Conservation (phyloP, 139 green algal species). For the Zygnema cylindricum region DNA sequence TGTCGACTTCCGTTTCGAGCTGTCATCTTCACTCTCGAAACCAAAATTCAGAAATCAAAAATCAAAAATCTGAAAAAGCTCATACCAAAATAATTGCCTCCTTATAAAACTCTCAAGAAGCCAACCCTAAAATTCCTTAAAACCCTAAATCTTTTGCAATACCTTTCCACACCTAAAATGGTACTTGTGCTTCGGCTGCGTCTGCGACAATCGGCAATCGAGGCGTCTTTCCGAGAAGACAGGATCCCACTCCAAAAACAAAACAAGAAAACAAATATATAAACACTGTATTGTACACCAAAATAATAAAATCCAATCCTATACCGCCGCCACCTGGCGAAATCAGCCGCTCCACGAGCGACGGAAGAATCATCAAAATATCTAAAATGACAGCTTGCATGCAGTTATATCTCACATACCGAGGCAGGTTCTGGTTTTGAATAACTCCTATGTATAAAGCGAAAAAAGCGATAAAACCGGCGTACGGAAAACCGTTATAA, state of each 20-base stretch:
- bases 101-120: background rate
- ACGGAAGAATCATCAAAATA: slow-evolving; percentile 65
- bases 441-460: slow-evolving; percentile 56
- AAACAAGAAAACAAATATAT: slow-evolving; percentile 57
- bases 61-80: background rate
- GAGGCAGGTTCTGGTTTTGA: slow-evolving; percentile 58
- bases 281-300: slow-evolving; percentile 63
- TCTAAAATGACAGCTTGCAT: slow-evolving; percentile 69
- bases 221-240: slow-evolving; percentile 52
- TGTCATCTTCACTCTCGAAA: background rate
- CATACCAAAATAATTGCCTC: background rate
- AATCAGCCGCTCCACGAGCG: slow-evolving; percentile 47
- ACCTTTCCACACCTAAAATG: slow-evolving; percentile 12
- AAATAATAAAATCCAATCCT: slow-evolving; percentile 36
- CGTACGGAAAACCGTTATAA: slow-evolving; percentile 45
- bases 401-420: slow-evolving; percentile 66
- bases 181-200: slow-evolving; percentile 55
- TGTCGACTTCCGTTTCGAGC: too few relatives aligned
- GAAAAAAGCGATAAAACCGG: slow-evolving; percentile 55
- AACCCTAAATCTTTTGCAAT: background rate
- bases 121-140: background rate
- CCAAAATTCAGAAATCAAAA: background rate
- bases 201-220: slow-evolving; percentile 57
- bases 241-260: slow-evolving; percentile 56
- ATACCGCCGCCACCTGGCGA: slow-evolving; percentile 18